Evolutionary conservation across 208 protist species (phyloP).

Genomic region (Acanthamoeba castellanii): DNA sequence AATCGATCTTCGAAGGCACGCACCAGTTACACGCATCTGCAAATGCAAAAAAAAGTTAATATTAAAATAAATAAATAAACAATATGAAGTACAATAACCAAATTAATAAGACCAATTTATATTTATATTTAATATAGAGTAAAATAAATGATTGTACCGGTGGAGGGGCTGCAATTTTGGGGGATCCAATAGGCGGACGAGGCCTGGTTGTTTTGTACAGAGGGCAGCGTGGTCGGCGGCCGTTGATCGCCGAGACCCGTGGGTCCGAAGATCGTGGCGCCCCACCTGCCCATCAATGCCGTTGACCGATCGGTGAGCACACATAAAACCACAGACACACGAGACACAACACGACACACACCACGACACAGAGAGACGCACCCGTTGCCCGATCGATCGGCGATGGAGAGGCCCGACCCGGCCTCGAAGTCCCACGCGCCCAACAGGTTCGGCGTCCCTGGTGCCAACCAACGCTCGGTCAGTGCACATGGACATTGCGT

Average conservation of each 20-base stretch:
- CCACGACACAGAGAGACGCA: neutral
- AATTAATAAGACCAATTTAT: too few relatives aligned
- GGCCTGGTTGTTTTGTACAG: slow-evolving; percentile 3
- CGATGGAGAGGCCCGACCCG: slow-evolving; percentile 19
- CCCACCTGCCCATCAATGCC: neutral
- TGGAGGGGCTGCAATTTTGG: slow-evolving; percentile 4
- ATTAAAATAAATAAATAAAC: too few relatives aligned
- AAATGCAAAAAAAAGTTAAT: neutral
- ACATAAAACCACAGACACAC: neutral
- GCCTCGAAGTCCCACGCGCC: slow-evolving; percentile 28
- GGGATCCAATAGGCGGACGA: slow-evolving; percentile 29
- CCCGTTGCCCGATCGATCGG: slow-evolving; percentile 50
- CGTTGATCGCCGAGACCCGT: slow-evolving; percentile 27
- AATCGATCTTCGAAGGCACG: slow-evolving; percentile 47
- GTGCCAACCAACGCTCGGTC: too few relatives aligned
- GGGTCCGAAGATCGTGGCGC: slow-evolving; percentile 10
- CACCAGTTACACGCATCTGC: slow-evolving; percentile 23
- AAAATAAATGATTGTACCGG: neutral
- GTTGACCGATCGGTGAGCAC: neutral
- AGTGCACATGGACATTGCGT: too few relatives aligned
- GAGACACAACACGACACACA: neutral
- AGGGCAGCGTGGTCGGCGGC: slow-evolving; percentile 34
- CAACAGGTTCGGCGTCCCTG: slow-evolving; percentile 58
- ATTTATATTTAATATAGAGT: neutral
- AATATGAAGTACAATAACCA: too few relatives aligned